Percentiles rank a stretch among this genome's conserved stretches.
Evolutionary conservation across 805 yeast species (phyloP).

Genomic region (Pichia nanzhaoensis): DNA sequence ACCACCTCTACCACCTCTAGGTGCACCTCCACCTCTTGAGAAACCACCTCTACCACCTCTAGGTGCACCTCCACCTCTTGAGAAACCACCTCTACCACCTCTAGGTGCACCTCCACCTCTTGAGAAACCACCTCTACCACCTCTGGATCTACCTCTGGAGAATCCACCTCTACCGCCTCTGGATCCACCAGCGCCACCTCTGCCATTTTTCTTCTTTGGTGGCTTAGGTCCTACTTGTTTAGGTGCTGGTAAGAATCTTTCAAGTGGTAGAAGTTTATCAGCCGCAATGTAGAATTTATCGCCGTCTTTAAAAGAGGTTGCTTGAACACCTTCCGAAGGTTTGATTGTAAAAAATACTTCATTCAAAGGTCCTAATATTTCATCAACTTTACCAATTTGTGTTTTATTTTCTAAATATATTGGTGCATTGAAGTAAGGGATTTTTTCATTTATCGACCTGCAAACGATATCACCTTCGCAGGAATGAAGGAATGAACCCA

Average conservation of each 20-base stretch:
- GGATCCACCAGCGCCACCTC: constrained; percentile 33
- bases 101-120: constrained; percentile 36
- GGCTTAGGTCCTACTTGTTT: constrained; percentile 79
- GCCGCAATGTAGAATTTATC: constrained; percentile 95
- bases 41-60: constrained; percentile 41
- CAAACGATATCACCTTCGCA: constrained; percentile 98
- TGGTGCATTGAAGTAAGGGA: constrained; percentile 98
- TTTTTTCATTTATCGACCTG: constrained; percentile 86
- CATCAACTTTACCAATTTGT: constrained; percentile 95
- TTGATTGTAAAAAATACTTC: constrained; percentile 97
- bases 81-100: constrained; percentile 40
- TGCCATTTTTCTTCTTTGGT: constrained; percentile 49
- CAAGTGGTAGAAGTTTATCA: constrained; percentile 91
- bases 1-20: constrained; percentile 38
- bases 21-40: constrained; percentile 37
- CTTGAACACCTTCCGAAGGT: constrained; percentile 94
- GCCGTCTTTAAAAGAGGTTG: constrained; percentile 87
- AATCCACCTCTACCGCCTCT: constrained; percentile 40
- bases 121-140: constrained; percentile 35
- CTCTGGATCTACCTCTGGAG: constrained; percentile 35
- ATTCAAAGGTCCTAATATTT: constrained; percentile 93
- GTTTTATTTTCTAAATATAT: constrained; percentile 94
- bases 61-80: constrained; percentile 36
- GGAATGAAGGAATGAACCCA: constrained; percentile 88
- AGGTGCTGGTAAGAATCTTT: constrained; percentile 95